A percentile compares a stretch with the other conserved stretches of the same genome.
phyloP scores from a whole-genome alignment of 805 yeast genomes.

The Metschnikowia gruessii region DNA sequence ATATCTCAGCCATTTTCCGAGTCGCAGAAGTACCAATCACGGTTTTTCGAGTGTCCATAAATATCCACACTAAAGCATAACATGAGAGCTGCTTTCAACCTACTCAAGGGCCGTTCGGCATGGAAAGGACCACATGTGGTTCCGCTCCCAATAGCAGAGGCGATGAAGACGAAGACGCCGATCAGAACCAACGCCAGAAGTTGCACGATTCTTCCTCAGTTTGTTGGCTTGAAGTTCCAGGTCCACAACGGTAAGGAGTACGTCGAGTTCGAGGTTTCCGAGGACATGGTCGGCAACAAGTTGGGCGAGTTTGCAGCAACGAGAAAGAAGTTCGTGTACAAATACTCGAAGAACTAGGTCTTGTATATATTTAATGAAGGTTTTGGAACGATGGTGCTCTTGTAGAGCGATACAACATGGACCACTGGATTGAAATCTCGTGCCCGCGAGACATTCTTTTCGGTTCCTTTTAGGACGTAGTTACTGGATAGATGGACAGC shows the following conservation, averaged over 20 bases:
- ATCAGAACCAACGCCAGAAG: constrained; percentile 94
- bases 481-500: too few species aligned
- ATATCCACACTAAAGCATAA: neutral
- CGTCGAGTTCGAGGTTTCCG: constrained; percentile 80
- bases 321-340: constrained; percentile 80
- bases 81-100: constrained; percentile 35
- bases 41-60: neutral
- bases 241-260: constrained; percentile 96
- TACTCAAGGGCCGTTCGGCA: constrained; percentile 36
- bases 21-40: neutral
- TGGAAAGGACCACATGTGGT: constrained; percentile 86
- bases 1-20: neutral
- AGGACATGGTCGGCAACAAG: constrained; percentile 96
- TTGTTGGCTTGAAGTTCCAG: constrained; percentile 91
- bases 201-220: constrained; percentile 92
- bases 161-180: constrained; percentile 75
- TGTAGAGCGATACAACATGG: neutral
- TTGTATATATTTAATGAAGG: constrained; percentile 12
- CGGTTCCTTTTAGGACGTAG: too few species aligned
- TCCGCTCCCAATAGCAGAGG: constrained; percentile 89
- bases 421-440: too few species aligned
- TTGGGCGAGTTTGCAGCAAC: constrained; percentile 96
- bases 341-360: constrained; percentile 64
- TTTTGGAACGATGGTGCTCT: neutral
- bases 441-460: too few species aligned